These are phyloP conservation scores for Favolaschia claudopus DNA, from an alignment of 768 basidiomycete species.

Conservation along the genomic window DNA sequence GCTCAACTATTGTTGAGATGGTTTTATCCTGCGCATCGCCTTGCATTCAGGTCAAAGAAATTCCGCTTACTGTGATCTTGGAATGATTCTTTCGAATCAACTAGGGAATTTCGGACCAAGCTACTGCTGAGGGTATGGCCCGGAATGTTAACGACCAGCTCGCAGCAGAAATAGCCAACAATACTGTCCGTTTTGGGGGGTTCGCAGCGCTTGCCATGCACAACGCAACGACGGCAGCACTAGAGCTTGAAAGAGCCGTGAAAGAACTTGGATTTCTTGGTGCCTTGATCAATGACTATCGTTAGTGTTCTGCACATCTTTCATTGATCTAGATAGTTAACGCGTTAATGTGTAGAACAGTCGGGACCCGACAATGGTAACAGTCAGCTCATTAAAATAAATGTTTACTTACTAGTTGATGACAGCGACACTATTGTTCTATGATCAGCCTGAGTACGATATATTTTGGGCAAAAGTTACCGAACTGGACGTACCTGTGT, in stretches of 20 bases:
- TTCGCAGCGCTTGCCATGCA: constrained; percentile 52
- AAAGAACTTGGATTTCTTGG: constrained; percentile 49
- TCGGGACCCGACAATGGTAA: constrained; percentile 44
- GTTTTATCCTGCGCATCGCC: constrained; percentile 45
- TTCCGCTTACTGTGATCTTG: too few species aligned
- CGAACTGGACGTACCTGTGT: constrained; percentile 44
- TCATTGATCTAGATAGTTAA: neutral
- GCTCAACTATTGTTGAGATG: constrained; percentile 34
- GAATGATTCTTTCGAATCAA: neutral
- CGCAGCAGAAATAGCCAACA: constrained; percentile 44
- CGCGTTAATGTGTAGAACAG: constrained; percentile 40
- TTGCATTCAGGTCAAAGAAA: constrained; percentile 40
- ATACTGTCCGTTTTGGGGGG: constrained; percentile 46
- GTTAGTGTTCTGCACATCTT: neutral
- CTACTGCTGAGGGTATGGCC: constrained; percentile 40
- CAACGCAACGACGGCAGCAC: constrained; percentile 47
- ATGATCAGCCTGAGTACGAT: constrained; percentile 46
- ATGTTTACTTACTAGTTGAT: neutral
- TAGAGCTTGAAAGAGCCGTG: constrained; percentile 47
- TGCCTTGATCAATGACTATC: constrained; percentile 49
- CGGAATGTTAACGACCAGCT: constrained; percentile 44
- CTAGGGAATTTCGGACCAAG: constrained; percentile 38
- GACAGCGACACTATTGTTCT: constrained; percentile 43
- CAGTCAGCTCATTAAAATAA: neutral
- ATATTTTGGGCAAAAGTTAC: constrained; percentile 45